Percentiles rank a stretch among this genome's conserved stretches.
Conservation (phyloP, 805 yeast genomes). For the Saccharomycodes ludwigii region DNA sequence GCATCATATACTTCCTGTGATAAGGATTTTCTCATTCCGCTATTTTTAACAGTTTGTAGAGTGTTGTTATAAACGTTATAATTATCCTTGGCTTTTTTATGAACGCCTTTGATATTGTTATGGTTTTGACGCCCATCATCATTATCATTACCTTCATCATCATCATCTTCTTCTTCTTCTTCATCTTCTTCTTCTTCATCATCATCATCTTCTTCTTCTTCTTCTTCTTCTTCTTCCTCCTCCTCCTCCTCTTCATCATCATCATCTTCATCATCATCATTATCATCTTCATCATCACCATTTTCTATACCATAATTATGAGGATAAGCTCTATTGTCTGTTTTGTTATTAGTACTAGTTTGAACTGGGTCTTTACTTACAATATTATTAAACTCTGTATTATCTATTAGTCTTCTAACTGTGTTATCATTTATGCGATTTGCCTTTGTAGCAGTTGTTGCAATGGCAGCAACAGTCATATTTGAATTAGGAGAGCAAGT, state of each 20-base stretch:
- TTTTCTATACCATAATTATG: no score
- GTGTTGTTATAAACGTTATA: no score
- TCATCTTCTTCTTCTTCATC: constrained; percentile 1
- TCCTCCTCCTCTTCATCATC: background rate
- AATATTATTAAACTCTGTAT: background rate
- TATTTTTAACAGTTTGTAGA: no score
- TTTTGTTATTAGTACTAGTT: background rate
- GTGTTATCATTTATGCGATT: background rate
- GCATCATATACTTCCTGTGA: no score
- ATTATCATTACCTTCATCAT: background rate
- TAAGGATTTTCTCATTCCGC: no score
- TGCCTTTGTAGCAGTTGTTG: background rate
- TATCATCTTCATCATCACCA: no score
- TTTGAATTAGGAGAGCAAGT: background rate
- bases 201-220: constrained; percentile 1
- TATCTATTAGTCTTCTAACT: background rate
- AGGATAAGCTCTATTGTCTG: no score
- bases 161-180: background rate
- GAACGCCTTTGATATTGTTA: no score
- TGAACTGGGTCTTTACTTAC: background rate
- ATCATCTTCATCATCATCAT: background rate
- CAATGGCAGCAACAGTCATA: background rate
- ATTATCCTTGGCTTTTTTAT: no score
- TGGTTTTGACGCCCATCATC: background rate
- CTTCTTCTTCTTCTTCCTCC: background rate